Percentiles rank a stretch among this genome's conserved stretches.
Conservation (phyloP, 192 early-diverging fungal species). For the Backusella mclennaniae region DNA sequence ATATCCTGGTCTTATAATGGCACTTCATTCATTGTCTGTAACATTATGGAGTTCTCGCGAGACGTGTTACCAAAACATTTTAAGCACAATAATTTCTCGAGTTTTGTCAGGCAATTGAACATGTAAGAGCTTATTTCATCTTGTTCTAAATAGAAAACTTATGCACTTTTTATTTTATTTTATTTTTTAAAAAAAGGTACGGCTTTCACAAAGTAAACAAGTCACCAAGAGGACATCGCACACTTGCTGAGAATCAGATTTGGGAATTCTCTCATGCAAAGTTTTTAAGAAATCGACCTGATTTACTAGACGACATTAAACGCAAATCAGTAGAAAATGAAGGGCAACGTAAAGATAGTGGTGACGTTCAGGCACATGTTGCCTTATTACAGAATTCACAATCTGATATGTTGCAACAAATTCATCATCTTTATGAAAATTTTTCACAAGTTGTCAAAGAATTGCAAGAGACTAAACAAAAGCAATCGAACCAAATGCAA, state of each 20-base stretch:
- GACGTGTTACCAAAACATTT: slow-evolving; percentile 92
- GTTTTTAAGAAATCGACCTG: slow-evolving; percentile 71
- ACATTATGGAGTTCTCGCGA: slow-evolving; percentile 84
- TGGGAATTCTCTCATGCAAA: slow-evolving; percentile 89
- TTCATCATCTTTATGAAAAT: slow-evolving; percentile 70
- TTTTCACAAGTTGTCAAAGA: slow-evolving; percentile 70
- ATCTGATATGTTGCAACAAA: slow-evolving; percentile 68
- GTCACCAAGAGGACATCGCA: slow-evolving; percentile 79
- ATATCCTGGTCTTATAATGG: slow-evolving; percentile 89
- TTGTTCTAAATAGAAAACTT: neutral
- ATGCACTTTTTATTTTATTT: neutral
- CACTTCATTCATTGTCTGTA: slow-evolving; percentile 88
- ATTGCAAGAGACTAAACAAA: slow-evolving; percentile 67
- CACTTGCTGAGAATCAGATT: slow-evolving; percentile 85
- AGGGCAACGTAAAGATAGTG: slow-evolving; percentile 62
- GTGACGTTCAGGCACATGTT: slow-evolving; percentile 70
- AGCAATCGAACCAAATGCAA: slow-evolving; percentile 62
- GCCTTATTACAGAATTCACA: slow-evolving; percentile 76
- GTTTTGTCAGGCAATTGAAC: slow-evolving; percentile 85
- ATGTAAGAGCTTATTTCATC: slow-evolving; percentile 52
- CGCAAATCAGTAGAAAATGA: slow-evolving; percentile 88
- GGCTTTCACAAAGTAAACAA: slow-evolving; percentile 94
- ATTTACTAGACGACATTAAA: slow-evolving; percentile 87
- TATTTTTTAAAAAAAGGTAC: slow-evolving; percentile 41
- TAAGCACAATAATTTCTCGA: slow-evolving; percentile 90